Evolutionary conservation across 2,329 filamentous ascomycete genomes (phyloP).

Genomic region (Pyricularia sp.): DNA sequence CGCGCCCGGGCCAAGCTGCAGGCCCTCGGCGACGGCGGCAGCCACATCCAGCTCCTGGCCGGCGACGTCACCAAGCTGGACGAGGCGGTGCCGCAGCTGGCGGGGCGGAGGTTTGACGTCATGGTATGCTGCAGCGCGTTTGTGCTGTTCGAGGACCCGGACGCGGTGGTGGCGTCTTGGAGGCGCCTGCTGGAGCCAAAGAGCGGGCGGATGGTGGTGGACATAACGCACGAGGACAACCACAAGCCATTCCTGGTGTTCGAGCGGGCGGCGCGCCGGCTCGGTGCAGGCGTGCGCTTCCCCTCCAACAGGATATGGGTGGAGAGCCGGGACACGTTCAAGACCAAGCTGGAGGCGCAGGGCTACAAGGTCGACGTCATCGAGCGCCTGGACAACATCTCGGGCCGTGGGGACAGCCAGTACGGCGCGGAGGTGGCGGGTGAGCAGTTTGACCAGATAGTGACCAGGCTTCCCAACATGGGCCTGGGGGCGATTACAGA

Average conservation of each 20-base stretch:
- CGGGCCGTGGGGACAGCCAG: constrained; percentile 15
- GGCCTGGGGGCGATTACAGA: constrained; percentile 6
- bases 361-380: constrained; percentile 18
- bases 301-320: constrained; percentile 21
- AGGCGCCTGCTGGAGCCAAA: constrained; percentile 15
- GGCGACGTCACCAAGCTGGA: constrained; percentile 19
- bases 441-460: constrained; percentile 17
- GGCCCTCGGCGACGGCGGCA: constrained; percentile 7
- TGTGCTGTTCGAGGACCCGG: constrained; percentile 19
- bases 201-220: constrained; percentile 19
- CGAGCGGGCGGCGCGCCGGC: constrained; percentile 15
- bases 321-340: constrained; percentile 18
- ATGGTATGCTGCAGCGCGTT: constrained; percentile 25
- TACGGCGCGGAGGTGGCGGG: constrained; percentile 18
- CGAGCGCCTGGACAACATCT: constrained; percentile 16
- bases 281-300: constrained; percentile 13
- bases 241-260: constrained; percentile 16
- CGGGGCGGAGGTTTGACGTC: constrained; percentile 18
- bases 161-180: constrained; percentile 18
- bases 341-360: constrained; percentile 16
- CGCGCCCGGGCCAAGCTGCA: constrained; percentile 13
- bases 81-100: constrained; percentile 10
- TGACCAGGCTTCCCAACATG: constrained; percentile 13
- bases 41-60: constrained; percentile 15
- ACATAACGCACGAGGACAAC: constrained; percentile 22